These are phyloP conservation scores for Eucommia ulmoides DNA, from an alignment of 257 asterid species.

Conservation along the genomic window DNA sequence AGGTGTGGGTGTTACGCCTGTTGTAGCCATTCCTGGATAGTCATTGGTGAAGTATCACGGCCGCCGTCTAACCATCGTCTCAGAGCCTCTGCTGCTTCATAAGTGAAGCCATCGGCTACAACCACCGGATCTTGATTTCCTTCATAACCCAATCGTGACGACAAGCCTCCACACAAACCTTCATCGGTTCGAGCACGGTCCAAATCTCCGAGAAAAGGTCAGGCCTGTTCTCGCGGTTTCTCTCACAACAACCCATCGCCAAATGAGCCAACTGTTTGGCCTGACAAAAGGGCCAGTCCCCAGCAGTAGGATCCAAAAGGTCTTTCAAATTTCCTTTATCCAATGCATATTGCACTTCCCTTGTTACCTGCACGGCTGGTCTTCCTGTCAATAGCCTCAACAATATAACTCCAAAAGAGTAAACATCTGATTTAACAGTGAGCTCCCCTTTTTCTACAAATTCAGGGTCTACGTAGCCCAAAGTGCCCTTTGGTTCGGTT, in stretches of 20 bases:
- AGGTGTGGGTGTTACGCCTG: too few relatives aligned
- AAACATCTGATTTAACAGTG: constrained; percentile 71
- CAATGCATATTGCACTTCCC: constrained; percentile 61
- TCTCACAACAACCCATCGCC: constrained; percentile 54
- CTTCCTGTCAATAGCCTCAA: constrained; percentile 70
- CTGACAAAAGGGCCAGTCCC: constrained; percentile 95
- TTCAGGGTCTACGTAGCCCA: constrained; percentile 68
- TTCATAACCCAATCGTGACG: constrained; percentile 31
- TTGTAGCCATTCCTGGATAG: too few relatives aligned
- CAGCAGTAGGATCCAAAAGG: constrained; percentile 74
- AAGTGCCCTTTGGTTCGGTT: constrained; percentile 65
- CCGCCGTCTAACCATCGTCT: constrained; percentile 79
- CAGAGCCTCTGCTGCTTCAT: constrained; percentile 81
- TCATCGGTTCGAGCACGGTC: constrained; percentile 83
- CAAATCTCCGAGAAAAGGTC: constrained; percentile 71
- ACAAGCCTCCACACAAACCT: constrained; percentile 56
- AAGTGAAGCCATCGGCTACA: constrained; percentile 87
- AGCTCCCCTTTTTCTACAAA: constrained; percentile 69
- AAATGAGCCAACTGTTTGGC: constrained; percentile 88
- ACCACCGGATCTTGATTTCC: constrained; percentile 72
- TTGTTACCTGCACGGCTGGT: constrained; percentile 44
- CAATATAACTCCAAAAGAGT: constrained; percentile 71
- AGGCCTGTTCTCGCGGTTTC: constrained; percentile 39
- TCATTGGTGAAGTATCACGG: constrained; percentile 84
- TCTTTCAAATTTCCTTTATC: constrained; percentile 51